Base-by-base conservation (phyloP, 1,139 yeast species). In the Yamadazyma sp. region DNA sequence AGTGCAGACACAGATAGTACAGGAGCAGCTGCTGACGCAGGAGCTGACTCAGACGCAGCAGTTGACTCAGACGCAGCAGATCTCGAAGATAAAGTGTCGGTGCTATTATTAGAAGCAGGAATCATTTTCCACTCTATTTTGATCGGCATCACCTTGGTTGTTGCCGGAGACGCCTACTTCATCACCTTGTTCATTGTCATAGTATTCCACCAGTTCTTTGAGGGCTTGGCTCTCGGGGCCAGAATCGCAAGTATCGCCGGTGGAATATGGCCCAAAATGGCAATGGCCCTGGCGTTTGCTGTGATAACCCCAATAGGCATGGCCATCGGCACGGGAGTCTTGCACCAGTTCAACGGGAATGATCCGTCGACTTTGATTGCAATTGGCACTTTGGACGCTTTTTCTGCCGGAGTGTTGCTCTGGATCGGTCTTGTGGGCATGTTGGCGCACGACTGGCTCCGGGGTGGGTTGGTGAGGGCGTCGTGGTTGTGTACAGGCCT, bases 141-240 rank as follows among this genome's bases (percentile, higher is more conserved):
- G 29, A 46, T 57, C 18, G 63, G 62, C 24, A 44, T 58, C 9
- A 53, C 60, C 10, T 40, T 54, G 29, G 62, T 55, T 5, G 61
- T 57, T 20, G 56, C 61, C n/a, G 61, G 54, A 6, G 60, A 56
- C 33, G 49, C 56, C 1, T 56, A 48, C 42, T 57, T 54, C 40
- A 53, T 53, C 15, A 52, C 70, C 1, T 52, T 68, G 20, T 66
- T 61, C 42, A 56, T 65, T 30, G 73, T 70, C 5, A 57, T 67
- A 20, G 60, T 61, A 2, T 67, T 67, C 54, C 73, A 67, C 43
- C 73, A 67, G 48, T 51, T 65, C 45, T 67, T 67, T 40, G 73
- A 67, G 49, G 73, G 73, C 8, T 52, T 67, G 38, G 73, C 72
- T 0, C 54, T 67, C 35, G 73, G 73, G 4, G 54, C 71, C 1